Conservation (phyloP, 495 filamentous ascomycete species). For the Talaromyces stipitatus region DNA sequence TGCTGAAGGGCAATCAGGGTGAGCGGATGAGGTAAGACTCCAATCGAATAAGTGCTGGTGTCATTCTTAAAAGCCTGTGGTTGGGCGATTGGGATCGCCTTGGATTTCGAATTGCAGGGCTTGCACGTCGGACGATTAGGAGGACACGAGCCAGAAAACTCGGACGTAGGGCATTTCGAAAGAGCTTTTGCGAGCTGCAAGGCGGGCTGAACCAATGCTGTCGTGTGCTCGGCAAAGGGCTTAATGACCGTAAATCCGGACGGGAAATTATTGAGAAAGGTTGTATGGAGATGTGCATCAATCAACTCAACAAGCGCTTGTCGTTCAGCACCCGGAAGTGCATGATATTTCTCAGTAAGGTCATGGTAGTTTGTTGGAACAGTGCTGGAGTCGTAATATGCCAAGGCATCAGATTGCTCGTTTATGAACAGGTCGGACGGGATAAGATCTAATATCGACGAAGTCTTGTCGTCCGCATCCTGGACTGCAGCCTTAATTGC, state of each 20-base stretch:
- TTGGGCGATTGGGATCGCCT: conserved; percentile 49
- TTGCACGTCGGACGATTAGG: conserved; percentile 69
- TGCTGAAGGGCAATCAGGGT: conserved; percentile 60
- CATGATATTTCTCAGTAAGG: conserved; percentile 52
- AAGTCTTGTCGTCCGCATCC: conserved; percentile 40
- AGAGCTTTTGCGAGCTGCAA: conserved; percentile 64
- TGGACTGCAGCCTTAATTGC: conserved; percentile 59
- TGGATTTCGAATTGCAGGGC: conserved; percentile 53
- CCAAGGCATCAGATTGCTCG: conserved; percentile 61
- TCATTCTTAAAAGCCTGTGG: conserved; percentile 53
- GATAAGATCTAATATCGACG: conserved; percentile 51
- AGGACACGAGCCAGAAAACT: conserved; percentile 72
- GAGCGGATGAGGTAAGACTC: conserved; percentile 84
- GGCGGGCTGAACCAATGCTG: conserved; percentile 61
- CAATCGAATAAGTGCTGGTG: conserved; percentile 66
- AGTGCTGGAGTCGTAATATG: conserved; percentile 63
- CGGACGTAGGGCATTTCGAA: conserved; percentile 60
- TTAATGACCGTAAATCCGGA: conserved; percentile 73
- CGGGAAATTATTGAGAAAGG: conserved; percentile 72
- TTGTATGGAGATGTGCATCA: conserved; percentile 77
- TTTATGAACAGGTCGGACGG: conserved; percentile 50
- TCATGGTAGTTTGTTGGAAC: conserved; percentile 56
- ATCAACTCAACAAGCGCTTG: conserved; percentile 63
- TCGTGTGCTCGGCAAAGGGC: conserved; percentile 64
- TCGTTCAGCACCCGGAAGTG: conserved; percentile 50